Conservation (phyloP, 495 filamentous ascomycete species). For the Podospora appendiculata region DNA sequence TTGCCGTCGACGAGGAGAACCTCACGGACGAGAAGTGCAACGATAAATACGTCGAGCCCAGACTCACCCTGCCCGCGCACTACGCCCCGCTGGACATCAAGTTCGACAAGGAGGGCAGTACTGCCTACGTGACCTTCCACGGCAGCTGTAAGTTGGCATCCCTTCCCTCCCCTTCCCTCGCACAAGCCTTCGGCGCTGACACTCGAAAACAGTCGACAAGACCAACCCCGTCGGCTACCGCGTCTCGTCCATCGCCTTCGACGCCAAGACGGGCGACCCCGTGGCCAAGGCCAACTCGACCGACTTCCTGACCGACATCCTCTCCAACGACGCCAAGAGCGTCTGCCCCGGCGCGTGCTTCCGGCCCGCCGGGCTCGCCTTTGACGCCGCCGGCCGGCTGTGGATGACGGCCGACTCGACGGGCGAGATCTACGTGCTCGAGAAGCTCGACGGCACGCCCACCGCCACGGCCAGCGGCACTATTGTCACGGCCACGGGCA, state of each 20-base stretch:
- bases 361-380: conserved; percentile 40
- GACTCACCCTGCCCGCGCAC: conserved; percentile 46
- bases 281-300: conserved; percentile 22
- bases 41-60: conserved; percentile 27
- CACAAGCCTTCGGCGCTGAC: background rate
- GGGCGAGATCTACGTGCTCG: conserved; percentile 45
- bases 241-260: conserved; percentile 31
- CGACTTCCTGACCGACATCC: conserved; percentile 33
- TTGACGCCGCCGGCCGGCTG: conserved; percentile 34
- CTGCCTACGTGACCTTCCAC: conserved; percentile 46
- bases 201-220: conserved; percentile 24
- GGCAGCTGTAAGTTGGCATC: conserved; percentile 38
- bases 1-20: conserved; percentile 31
- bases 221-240: conserved; percentile 43
- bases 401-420: conserved; percentile 43
- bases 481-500: conserved; percentile 3
- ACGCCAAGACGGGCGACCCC: conserved; percentile 30
- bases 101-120: conserved; percentile 29
- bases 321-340: conserved; percentile 35
- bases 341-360: conserved; percentile 43
- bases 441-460: background rate
- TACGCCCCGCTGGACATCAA: conserved; percentile 49
- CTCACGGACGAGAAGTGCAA: conserved; percentile 41
- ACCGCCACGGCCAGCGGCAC: conserved; percentile 7
- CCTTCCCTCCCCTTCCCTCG: background rate